phyloP scores from a whole-genome alignment of 768 basidiomycete genomes.

The Russula emetica region DNA sequence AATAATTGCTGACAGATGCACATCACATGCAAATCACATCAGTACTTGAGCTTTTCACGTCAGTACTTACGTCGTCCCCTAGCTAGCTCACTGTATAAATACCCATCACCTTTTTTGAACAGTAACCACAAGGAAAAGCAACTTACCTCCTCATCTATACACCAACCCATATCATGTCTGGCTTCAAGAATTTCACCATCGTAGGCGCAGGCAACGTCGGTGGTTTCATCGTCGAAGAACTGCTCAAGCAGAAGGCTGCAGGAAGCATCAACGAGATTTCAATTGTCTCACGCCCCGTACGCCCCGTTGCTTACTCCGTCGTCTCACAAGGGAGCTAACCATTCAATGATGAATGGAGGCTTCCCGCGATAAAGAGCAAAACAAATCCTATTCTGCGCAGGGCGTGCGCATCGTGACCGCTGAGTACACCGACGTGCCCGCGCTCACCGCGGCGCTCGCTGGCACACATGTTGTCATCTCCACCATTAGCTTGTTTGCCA shows the following conservation, averaged over 20 bases:
- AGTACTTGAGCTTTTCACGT: too few relatives aligned
- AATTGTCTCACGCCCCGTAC: constrained; percentile 25
- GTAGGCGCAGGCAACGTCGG: constrained; percentile 27
- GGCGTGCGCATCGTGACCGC: constrained; percentile 19
- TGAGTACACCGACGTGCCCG: constrained; percentile 16
- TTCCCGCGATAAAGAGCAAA: constrained; percentile 13
- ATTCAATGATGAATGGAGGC: neutral
- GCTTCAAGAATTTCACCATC: constrained; percentile 23
- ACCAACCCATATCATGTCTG: constrained; percentile 13
- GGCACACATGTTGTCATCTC: constrained; percentile 26
- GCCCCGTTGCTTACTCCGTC: neutral
- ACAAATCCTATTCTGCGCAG: constrained; percentile 14
- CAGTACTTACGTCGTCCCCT: neutral
- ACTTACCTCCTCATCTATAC: neutral
- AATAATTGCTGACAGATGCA: too few relatives aligned
- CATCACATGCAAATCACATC: too few relatives aligned
- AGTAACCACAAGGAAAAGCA: neutral
- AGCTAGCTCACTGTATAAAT: constrained; percentile 2
- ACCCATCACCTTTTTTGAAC: neutral
- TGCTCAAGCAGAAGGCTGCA: constrained; percentile 24
- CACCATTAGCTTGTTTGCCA: constrained; percentile 8
- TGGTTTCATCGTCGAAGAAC: constrained; percentile 24
- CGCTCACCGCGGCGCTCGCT: constrained; percentile 23
- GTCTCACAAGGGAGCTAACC: neutral
- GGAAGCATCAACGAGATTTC: constrained; percentile 18